Evolutionary conservation across 2,329 filamentous ascomycete genomes (phyloP), one percentile per base, ranked within the genome.

Genomic region (Fusarium luffae): DNA sequence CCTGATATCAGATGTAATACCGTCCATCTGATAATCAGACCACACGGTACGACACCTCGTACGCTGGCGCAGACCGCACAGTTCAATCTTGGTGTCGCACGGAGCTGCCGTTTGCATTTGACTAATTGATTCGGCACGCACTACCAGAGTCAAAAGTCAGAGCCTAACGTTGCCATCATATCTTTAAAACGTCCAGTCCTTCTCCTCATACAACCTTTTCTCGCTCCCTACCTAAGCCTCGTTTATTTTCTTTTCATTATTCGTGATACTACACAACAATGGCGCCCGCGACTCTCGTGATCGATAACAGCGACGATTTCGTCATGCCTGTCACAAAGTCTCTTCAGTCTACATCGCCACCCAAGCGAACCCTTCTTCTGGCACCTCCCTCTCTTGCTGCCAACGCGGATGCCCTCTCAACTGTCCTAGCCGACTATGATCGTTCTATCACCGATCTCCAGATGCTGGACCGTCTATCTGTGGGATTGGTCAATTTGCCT

Each of bases 401-500:
- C 58, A 92, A 97, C 80, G 93, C 94, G 72, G 90, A 93, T 72
- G 89, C 89, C 75, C 86, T 98, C 70, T 87, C 89, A 70, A 83
- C 84, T 71, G 85, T 96, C 67, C 88, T 97, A 75, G 85, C 89
- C 63, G 84, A 89, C 60, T 90, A 93, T 82, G 90, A 96, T 79
- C 91, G 93, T 77, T 83, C 86, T 69, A 84, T 87, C 47, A 95
- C 94, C 67, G 96, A 99, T 78, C 86, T 99, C 55, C 96, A 98
- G 81, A 99, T 99, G 96, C 92, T 99, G 66, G 96, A 99, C 82
- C 93, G 96, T 54, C 88, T 99, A 42, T 89, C 92, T 3, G 88
- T 92, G 37, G 93, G 93, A 66, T 85, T 97, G 40, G 93, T 96
- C 60, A 84, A 89, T 10, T 89, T 99, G 1, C 92, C 94, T 2